Percentiles rank a stretch among this genome's conserved stretches.
Evolutionary conservation across 129 eudicot genomes (phyloP).

Genomic region (Solidago caesia): DNA sequence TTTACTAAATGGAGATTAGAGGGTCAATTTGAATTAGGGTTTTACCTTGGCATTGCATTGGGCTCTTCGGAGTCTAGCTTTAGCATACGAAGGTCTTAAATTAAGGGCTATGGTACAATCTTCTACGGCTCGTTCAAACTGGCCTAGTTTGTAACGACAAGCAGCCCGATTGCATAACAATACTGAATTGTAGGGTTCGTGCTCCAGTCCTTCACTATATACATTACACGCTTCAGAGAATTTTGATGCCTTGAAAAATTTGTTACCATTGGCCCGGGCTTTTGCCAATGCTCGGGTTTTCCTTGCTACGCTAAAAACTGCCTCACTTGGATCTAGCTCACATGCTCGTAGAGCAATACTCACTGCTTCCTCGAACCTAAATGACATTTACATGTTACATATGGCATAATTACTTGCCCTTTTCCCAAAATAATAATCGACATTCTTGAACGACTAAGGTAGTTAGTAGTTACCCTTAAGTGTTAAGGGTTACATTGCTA

Average conservation of each 20-base stretch:
- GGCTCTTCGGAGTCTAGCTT: constrained; percentile 83
- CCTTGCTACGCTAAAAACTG: constrained; percentile 32
- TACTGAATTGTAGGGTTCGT: constrained; percentile 61
- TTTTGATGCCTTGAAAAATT: constrained; percentile 49
- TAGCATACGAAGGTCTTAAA: constrained; percentile 59
- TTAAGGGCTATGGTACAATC: constrained; percentile 66
- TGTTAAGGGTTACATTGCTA: no score
- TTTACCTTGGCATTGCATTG: constrained; percentile 63
- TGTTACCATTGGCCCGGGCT: constrained; percentile 67
- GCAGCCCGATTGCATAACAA: constrained; percentile 83
- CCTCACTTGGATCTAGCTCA: constrained; percentile 44
- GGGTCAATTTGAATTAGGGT: not conserved
- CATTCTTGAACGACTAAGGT: no score
- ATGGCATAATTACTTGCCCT: not conserved
- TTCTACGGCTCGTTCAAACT: constrained; percentile 64
- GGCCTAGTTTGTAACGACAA: constrained; percentile 66
- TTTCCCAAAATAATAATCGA: not conserved
- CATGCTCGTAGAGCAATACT: constrained; percentile 51
- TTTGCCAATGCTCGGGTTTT: constrained; percentile 50
- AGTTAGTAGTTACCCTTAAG: no score
- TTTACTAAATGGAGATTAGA: not conserved
- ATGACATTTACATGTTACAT: not conserved
- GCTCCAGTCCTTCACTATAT: constrained; percentile 69
- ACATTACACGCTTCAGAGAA: constrained; percentile 51
- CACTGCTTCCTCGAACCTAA: constrained; percentile 87